Base-by-base conservation (phyloP, 2,329 filamentous ascomycete genomes). In the Phyllosticta paracitricarpa region DNA sequence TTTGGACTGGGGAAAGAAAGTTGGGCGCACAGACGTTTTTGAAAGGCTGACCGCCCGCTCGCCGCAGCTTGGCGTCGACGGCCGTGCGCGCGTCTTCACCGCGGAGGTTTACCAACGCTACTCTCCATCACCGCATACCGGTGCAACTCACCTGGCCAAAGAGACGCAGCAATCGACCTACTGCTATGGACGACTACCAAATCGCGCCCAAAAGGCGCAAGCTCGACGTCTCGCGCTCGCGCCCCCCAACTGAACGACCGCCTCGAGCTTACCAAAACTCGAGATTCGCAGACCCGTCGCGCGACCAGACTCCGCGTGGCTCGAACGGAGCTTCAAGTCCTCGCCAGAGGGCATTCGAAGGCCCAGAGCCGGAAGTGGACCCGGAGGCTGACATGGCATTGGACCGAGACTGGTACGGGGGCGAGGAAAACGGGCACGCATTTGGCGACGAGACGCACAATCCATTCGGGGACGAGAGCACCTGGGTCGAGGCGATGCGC, bases 371-470 rank as follows among this genome's bases (percentile, higher is more conserved):
- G 2, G 77, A 78, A 14, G 79, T 85, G 14, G 79, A 82, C 35
- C 82, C 87, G 51, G 84, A 89, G 64, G 89, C 95, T 65, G 83
- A 85, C 19, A 83, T 83, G 64, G 89, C 86, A 9, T 79, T 96
- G 60, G 92, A 97, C 71, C 85, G 92, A 64, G 92, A 96, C 74
- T 97, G 92, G 92, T 97, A 97, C 69, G 86, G 85, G 24, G 89
- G 89, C 56, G 91, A 95, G 69, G 91, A 96, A 71, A 85, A 87
- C 62, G 89, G 87, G 26, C 89, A 95, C 69, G 88, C 87, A 0
- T 89, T 96, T 68, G 92, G 91, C 65, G 92, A 96, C 70, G 92
- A 97, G 65, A 82, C 86, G n/a, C 91, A 96, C 74, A 95, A 96
- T 70, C 92, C 91, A 0, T 96, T 96, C 69, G 85, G 85, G 0